Evolutionary conservation across 352 stramenopile species (phyloP), one percentile per base, ranked within the genome.

Genomic region (Phytopythium ostracodes): DNA sequence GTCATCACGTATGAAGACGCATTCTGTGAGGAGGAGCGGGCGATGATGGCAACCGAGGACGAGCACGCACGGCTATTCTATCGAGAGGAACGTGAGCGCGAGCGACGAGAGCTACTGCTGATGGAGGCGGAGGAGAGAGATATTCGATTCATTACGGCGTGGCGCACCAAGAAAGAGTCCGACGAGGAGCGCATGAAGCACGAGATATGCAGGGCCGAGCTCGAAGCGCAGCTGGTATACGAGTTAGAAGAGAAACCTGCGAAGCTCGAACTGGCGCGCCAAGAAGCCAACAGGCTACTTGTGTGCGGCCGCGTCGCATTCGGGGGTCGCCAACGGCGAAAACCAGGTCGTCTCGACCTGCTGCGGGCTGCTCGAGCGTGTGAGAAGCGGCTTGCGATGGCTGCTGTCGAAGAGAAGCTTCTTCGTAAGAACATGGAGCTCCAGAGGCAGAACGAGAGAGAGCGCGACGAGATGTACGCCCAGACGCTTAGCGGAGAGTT

Each of bases 371-470:
- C 79, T 18, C 63, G 82, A 35, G 81, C 81, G 17, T 71, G 68
- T 55, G 77, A 89, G 62, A 94, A 92, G 58, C 80, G 82, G 0
- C 59, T 89, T 2, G 70, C 78, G 0, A 91, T 93, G 81, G 63
- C 68, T 31, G 60, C 63, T 0, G 72, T 91, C 9, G 84, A 93
- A 43, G 60, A 79, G 8, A 58, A 44, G 6, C 62, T 91, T 11
- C 35, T 85, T 1, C 36, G 43, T 0, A 77, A 72, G 25, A 72
- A 90, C 33, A 43, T 11, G 22, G 22, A 62, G 11, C 20, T 89
- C 22, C 59, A 72, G n/a, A 27, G 40, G 0, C 20, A 62, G 8
- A 72, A 50, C 47, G 62, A 68, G 20, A 33, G 49, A 2, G 79
- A 86, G 42, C 71, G 71, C 11, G 70, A 87, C 27, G 29, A 18